These are phyloP conservation scores for Anisogramma anomala DNA, from an alignment of 2,329 filamentous ascomycete species.

Conservation along the genomic window DNA sequence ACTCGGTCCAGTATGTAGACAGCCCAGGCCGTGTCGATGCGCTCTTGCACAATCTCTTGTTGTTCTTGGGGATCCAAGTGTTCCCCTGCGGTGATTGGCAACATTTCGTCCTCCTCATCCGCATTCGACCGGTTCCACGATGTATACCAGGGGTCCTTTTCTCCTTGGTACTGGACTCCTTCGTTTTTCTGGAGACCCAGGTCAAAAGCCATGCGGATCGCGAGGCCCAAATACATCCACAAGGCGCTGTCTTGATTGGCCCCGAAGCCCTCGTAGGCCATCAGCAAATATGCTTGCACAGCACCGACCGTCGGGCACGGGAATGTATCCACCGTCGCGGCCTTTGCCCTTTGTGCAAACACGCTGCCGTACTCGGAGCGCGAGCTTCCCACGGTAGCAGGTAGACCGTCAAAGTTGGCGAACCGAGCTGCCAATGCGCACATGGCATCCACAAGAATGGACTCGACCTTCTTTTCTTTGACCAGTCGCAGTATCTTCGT, in stretches of 20 bases:
- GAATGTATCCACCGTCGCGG: constrained; percentile 72
- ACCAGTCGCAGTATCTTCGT: constrained; percentile 64
- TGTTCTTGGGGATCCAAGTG: constrained; percentile 38
- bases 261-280: constrained; percentile 84
- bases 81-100: constrained; percentile 19
- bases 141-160: constrained; percentile 38
- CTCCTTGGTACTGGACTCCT: constrained; percentile 53
- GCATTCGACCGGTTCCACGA: constrained; percentile 28
- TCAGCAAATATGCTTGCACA: constrained; percentile 69
- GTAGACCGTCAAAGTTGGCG: constrained; percentile 47
- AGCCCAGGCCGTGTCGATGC: constrained; percentile 81
- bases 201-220: constrained; percentile 74
- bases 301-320: constrained; percentile 72
- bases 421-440: constrained; percentile 75
- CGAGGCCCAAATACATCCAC: constrained; percentile 87
- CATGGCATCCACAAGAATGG: constrained; percentile 76
- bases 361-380: constrained; percentile 61
- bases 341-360: constrained; percentile 72
- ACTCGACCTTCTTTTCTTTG: constrained; percentile 68
- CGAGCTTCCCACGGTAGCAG: constrained; percentile 35
- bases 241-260: constrained; percentile 78
- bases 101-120: constrained; percentile 13
- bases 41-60: constrained; percentile 63
- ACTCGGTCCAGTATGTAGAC: constrained; percentile 80
- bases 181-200: constrained; percentile 73